Evolutionary conservation across 1,284 basidiomycete species (phyloP).

Genomic region (Rhizoctonia solani): DNA sequence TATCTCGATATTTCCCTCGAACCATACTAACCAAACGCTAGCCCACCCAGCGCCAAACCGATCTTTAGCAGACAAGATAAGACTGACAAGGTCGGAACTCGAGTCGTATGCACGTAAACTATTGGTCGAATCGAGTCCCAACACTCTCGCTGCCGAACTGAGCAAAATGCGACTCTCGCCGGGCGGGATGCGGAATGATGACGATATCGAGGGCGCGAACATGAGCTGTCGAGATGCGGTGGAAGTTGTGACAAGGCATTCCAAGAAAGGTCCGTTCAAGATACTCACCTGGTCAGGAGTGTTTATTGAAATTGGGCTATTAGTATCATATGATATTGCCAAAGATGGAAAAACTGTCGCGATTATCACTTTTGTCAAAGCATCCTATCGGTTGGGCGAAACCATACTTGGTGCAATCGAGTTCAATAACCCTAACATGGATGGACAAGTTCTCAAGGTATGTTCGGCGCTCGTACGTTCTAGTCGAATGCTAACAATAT

Average conservation of each 20-base stretch:
- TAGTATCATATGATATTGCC: constrained; percentile 90
- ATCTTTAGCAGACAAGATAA: not conserved
- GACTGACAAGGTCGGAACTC: constrained; percentile 6
- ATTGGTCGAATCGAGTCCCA: not conserved
- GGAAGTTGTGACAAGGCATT: constrained; percentile 85
- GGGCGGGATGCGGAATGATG: constrained; percentile 3
- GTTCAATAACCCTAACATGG: constrained; percentile 64
- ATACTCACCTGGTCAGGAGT: not conserved
- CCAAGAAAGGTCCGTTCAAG: constrained; percentile 72
- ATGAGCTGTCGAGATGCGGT: constrained; percentile 86
- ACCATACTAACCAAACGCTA: not conserved
- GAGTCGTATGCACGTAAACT: constrained; percentile 29
- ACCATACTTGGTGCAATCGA: constrained; percentile 87
- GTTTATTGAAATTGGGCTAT: too few species aligned
- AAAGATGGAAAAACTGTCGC: constrained; percentile 88
- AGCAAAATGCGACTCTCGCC: constrained; percentile 4
- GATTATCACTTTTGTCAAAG: constrained; percentile 87
- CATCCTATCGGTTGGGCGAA: constrained; percentile 86
- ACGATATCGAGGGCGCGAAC: constrained; percentile 52
- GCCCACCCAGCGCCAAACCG: not conserved
- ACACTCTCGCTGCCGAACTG: not conserved
- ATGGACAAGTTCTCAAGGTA: constrained; percentile 75
- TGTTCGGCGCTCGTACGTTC: constrained; percentile 38
- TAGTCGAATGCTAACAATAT: not conserved
- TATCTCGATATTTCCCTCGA: not conserved